Evolutionary conservation across 345 rosid species (phyloP).

Genomic region (Xanthoceras sorbifolium): DNA sequence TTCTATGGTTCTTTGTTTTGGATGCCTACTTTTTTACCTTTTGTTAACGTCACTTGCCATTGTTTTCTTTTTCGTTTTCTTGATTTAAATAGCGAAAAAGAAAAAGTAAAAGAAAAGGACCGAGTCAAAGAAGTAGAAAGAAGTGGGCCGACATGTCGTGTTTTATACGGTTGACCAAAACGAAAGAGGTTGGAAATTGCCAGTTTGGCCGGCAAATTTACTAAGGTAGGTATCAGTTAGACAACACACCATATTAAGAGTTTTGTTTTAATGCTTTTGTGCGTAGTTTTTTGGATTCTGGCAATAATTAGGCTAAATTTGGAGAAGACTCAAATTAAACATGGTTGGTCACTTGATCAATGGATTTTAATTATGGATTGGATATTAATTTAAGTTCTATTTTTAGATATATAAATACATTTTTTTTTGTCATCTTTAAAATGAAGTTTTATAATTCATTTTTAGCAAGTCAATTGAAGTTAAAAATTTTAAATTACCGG

Average conservation of each 20-base stretch:
- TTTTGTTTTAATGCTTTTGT: background rate
- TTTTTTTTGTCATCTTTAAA: too few species aligned
- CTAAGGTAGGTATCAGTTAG: slow-evolving; percentile 19
- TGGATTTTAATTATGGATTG: background rate
- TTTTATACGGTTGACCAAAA: slow-evolving; percentile 46
- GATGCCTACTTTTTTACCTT: slow-evolving; percentile 30
- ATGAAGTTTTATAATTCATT: too few species aligned
- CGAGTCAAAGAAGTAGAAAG: slow-evolving; percentile 43
- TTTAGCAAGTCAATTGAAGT: too few species aligned
- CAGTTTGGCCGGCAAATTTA: slow-evolving; percentile 33
- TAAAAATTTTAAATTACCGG: too few species aligned
- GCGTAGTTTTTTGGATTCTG: background rate
- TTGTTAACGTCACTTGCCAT: slow-evolving; percentile 15
- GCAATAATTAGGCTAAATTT: slow-evolving; percentile 6
- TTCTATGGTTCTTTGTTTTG: slow-evolving; percentile 18
- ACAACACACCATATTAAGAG: background rate
- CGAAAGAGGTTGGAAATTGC: slow-evolving; percentile 32
- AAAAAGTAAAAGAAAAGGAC: slow-evolving; percentile 18
- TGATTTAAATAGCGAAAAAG: slow-evolving; percentile 11
- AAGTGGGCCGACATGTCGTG: slow-evolving; percentile 48
- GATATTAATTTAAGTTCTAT: background rate
- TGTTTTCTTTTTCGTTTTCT: background rate
- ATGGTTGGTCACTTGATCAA: background rate
- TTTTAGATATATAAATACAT: background rate
- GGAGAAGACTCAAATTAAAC: background rate